phyloP scores from a whole-genome alignment of 495 filamentous ascomycete genomes.

The Lophium mytilinum region DNA sequence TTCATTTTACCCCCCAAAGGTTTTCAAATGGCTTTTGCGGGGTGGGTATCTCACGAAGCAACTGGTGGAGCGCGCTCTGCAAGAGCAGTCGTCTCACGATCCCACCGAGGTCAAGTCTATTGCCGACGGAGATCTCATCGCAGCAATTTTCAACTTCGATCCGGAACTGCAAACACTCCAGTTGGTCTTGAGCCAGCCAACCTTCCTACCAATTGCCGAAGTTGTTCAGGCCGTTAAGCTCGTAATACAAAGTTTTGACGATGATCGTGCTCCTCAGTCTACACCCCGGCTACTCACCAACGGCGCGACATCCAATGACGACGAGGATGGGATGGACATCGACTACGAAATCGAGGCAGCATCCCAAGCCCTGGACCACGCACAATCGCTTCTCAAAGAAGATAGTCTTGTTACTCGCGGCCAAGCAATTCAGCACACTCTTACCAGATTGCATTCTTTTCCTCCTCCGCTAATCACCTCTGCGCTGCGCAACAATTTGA shows the following conservation, averaged over 20 bases:
- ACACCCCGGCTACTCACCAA: slow-evolving; percentile 18
- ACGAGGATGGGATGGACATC: slow-evolving; percentile 15
- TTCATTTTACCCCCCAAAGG: slow-evolving; percentile 30
- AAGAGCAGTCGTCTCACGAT: neutral
- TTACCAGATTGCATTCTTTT: slow-evolving; percentile 59
- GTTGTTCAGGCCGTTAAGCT: slow-evolving; percentile 34
- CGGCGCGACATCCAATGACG: slow-evolving; percentile 6
- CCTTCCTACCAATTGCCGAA: slow-evolving; percentile 35
- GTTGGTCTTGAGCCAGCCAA: slow-evolving; percentile 23
- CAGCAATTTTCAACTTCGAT: slow-evolving; percentile 30
- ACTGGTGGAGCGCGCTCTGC: slow-evolving; percentile 22
- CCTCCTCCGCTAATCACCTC: slow-evolving; percentile 48
- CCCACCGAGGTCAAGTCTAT: neutral
- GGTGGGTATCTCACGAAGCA: slow-evolving; percentile 28
- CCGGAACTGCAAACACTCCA: slow-evolving; percentile 30
- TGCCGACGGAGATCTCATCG: slow-evolving; percentile 28
- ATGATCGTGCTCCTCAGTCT: slow-evolving; percentile 1
- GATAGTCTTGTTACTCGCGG: slow-evolving; percentile 25
- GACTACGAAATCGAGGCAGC: slow-evolving; percentile 28
- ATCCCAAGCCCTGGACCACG: slow-evolving; percentile 29
- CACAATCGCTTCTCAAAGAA: slow-evolving; percentile 28
- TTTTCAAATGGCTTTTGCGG: slow-evolving; percentile 31
- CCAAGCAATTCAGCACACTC: slow-evolving; percentile 31
- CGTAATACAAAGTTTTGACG: slow-evolving; percentile 32
- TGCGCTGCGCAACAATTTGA: slow-evolving; percentile 57